Base-by-base conservation (phyloP, 495 filamentous ascomycete species). In the Polyplosphaeria fusca region DNA sequence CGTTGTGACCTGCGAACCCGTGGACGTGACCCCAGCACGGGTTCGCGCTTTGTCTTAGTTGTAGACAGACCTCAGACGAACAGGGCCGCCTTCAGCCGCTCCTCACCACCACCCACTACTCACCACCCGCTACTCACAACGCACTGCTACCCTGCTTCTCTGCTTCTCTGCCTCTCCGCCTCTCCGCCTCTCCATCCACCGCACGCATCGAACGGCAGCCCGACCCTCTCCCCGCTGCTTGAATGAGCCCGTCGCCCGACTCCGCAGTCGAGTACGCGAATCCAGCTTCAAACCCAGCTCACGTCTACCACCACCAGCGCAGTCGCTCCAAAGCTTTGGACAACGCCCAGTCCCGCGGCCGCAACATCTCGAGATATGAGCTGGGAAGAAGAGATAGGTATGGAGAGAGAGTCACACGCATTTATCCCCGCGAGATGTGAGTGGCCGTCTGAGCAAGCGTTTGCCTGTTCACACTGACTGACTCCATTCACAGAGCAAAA, bases 311-410 rank as follows among this genome's bases (percentile, higher is more conserved):
- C 32, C 52, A 65, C 14, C 62, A 64, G 45, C 61, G 52, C 32
- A 60, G 23, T 26, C 62, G 57, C 52, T 46, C 32, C 38, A 64
- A 56, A 48, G 41, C 51, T 18, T 43, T 61, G 57, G 62, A 65
- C 25, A 55, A 58, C 24, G 25, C 42, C 25, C 56, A 65, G 42
- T 19, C 52, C 5, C 62, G 62, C 47, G 57, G 62, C 35, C 62
- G 62, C 30, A 53, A 65, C 47, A 57, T 51, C 24, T 65, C 62
- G 46, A 47, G 57, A 45, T 54, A 67, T 67, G 64, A 67, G 61
- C 41, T 61, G 60, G 64, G 64, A 60, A 64, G 64, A 64, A 50
- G 53, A 56, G 64, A 67, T 61, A 64, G 52, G 55, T 60, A 64
- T 47, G 64, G 56, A 25, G 64, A 67, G 57, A 50, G 54, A 46